These are phyloP conservation scores for Colletotrichum sojae DNA, from an alignment of 2,329 filamentous ascomycete genomes.

Conservation along the genomic window DNA sequence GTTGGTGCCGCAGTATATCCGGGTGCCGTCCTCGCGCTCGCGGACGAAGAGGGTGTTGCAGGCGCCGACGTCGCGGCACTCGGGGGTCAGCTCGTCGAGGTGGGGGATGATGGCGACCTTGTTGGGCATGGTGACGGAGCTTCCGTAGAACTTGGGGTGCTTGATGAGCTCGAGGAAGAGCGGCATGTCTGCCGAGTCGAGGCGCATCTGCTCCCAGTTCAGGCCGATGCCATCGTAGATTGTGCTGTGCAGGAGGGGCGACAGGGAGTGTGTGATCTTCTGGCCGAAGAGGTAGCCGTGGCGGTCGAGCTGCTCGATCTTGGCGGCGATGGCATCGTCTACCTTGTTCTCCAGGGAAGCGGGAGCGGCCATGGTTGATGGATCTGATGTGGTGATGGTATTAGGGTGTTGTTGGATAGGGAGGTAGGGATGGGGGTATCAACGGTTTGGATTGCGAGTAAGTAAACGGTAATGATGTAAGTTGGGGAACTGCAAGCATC, in stretches of 20 bases:
- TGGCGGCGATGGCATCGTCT: slow-evolving; percentile 31
- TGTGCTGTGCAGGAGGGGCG: slow-evolving; percentile 67
- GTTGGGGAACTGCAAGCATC: background rate
- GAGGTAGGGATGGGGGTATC: background rate
- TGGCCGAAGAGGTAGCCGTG: slow-evolving; percentile 71
- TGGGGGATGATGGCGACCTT: slow-evolving; percentile 83
- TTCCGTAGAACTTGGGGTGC: slow-evolving; percentile 75
- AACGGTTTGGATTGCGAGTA: background rate
- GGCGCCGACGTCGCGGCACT: slow-evolving; percentile 81
- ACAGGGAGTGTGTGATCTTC: slow-evolving; percentile 69
- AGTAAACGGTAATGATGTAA: background rate
- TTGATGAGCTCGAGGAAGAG: slow-evolving; percentile 66
- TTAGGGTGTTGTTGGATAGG: background rate
- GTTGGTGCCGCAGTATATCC: slow-evolving; percentile 79
- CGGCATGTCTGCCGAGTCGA: slow-evolving; percentile 66
- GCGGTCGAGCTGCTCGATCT: slow-evolving; percentile 52
- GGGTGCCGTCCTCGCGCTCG: slow-evolving; percentile 59
- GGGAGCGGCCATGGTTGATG: slow-evolving; percentile 20
- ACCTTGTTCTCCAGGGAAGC: slow-evolving; percentile 22
- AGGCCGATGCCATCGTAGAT: slow-evolving; percentile 67
- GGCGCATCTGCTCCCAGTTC: slow-evolving; percentile 65
- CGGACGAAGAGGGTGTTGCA: slow-evolving; percentile 84
- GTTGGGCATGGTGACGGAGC: slow-evolving; percentile 87
- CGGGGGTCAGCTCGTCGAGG: slow-evolving; percentile 80
- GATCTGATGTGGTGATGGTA: background rate